Evolutionary conservation across 768 basidiomycete genomes (phyloP).

Genomic region (Pleurotus platypus): DNA sequence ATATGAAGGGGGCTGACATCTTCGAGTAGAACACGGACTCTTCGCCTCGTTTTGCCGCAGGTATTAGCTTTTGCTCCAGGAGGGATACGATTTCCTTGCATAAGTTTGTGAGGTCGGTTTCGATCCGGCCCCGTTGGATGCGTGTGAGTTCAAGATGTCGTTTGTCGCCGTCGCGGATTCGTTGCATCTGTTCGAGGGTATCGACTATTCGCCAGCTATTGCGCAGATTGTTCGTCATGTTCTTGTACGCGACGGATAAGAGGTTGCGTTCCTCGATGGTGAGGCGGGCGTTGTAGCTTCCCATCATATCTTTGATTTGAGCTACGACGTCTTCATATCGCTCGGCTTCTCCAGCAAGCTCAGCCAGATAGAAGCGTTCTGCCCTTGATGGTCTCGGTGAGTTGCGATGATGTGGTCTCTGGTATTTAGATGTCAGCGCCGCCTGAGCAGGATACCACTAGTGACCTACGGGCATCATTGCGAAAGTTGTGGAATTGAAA

Average conservation of each 20-base stretch:
- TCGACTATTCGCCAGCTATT: slow-evolving; percentile 98
- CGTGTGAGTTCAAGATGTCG: slow-evolving; percentile 97
- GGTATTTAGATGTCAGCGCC: not conserved
- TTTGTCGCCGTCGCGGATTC: slow-evolving; percentile 90
- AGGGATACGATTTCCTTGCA: slow-evolving; percentile 98
- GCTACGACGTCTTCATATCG: slow-evolving; percentile 82
- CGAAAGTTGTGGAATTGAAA: not conserved
- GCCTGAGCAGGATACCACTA: not conserved
- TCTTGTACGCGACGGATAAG: slow-evolving; percentile 98
- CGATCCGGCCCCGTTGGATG: slow-evolving; percentile 96
- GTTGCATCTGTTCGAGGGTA: slow-evolving; percentile 99
- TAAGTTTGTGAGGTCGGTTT: slow-evolving; percentile 94
- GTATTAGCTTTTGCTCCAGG: slow-evolving; percentile 96
- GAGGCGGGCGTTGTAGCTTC: slow-evolving; percentile 62
- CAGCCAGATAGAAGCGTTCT: slow-evolving; percentile 48
- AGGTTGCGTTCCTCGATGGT: slow-evolving; percentile 89
- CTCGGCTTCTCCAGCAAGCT: slow-evolving; percentile 84
- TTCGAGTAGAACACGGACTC: slow-evolving; percentile 99
- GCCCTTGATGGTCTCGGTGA: not conserved
- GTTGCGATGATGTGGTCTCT: not conserved
- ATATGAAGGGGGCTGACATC: slow-evolving; percentile 68
- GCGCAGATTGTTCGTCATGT: slow-evolving; percentile 97
- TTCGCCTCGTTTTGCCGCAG: slow-evolving; percentile 94
- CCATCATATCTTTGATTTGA: slow-evolving; percentile 75
- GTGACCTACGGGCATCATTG: slow-evolving; percentile 1